These are phyloP conservation scores for Cryphonectria parasitica DNA, from an alignment of 2,329 filamentous ascomycete species.

Conservation along the genomic window DNA sequence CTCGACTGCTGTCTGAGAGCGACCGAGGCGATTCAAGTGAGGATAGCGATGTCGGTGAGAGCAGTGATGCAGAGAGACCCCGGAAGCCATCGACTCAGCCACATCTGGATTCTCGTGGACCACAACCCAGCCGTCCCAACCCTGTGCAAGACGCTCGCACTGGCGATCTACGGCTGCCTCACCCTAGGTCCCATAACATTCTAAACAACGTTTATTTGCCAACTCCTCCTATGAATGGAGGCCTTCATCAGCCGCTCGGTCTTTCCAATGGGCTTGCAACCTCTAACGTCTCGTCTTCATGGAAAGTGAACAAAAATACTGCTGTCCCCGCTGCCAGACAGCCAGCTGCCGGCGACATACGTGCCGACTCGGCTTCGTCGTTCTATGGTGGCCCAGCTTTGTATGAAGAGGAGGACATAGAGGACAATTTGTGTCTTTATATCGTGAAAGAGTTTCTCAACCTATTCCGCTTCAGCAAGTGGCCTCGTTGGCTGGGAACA, in stretches of 20 bases:
- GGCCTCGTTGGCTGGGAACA: conserved; percentile 14
- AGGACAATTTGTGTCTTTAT: not conserved
- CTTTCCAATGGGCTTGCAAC: too few species aligned
- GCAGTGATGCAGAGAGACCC: not conserved
- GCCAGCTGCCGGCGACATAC: not conserved
- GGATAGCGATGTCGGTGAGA: not conserved
- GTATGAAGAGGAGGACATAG: not conserved
- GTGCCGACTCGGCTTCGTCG: too few species aligned
- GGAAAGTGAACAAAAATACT: not conserved
- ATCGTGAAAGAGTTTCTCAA: not conserved
- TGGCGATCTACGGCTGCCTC: conserved; percentile 1
- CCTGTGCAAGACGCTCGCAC: conserved; percentile 7
- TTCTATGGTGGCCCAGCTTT: not conserved
- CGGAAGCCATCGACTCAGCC: too few species aligned
- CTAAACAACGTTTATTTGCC: not conserved
- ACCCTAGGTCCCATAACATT: not conserved
- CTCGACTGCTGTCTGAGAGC: not conserved
- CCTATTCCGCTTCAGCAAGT: not conserved
- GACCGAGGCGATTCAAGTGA: not conserved
- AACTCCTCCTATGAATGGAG: too few species aligned
- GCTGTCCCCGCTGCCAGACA: not conserved
- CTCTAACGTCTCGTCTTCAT: not conserved
- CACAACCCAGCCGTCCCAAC: not conserved
- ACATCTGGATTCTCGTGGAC: not conserved
- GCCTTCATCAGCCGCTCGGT: too few species aligned